Conservation (phyloP, 768 basidiomycete genomes). For the Termitomyces sp. region DNA sequence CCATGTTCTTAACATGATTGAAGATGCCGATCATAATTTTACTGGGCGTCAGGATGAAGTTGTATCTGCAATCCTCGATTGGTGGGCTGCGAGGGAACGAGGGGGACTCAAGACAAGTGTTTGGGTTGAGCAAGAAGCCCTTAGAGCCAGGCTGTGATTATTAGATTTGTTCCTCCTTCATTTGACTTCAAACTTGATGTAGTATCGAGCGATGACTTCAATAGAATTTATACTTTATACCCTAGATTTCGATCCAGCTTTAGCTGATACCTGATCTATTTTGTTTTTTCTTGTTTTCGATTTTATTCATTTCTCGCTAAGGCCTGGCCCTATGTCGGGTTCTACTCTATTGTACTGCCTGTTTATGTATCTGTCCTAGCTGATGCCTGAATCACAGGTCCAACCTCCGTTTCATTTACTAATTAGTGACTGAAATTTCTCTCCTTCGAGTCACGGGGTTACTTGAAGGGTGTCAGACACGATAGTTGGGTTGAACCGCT, state of each 20-base stretch:
- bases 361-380: too few relatives aligned
- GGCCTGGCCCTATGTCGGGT: too few relatives aligned
- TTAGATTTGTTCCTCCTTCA: neutral
- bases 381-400: too few relatives aligned
- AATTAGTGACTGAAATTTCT: neutral
- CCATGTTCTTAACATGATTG: constrained; percentile 63
- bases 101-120: constrained; percentile 53
- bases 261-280: neutral
- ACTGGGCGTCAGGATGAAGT: constrained; percentile 64
- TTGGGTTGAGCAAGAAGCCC: constrained; percentile 43
- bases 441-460: too few relatives aligned
- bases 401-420: neutral
- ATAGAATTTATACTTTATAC: neutral
- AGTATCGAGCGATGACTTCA: neutral
- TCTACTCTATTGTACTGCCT: too few relatives aligned
- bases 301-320: too few relatives aligned
- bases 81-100: constrained; percentile 49
- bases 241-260: neutral
- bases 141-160: constrained; percentile 42
- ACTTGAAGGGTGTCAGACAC: neutral
- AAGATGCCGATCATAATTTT: constrained; percentile 78
- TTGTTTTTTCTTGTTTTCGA: too few relatives aligned
- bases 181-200: neutral
- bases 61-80: constrained; percentile 60
- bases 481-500: too few relatives aligned